Conservation (phyloP, 2,329 filamentous ascomycete genomes). For the Pseudocercospora crystallina region DNA sequence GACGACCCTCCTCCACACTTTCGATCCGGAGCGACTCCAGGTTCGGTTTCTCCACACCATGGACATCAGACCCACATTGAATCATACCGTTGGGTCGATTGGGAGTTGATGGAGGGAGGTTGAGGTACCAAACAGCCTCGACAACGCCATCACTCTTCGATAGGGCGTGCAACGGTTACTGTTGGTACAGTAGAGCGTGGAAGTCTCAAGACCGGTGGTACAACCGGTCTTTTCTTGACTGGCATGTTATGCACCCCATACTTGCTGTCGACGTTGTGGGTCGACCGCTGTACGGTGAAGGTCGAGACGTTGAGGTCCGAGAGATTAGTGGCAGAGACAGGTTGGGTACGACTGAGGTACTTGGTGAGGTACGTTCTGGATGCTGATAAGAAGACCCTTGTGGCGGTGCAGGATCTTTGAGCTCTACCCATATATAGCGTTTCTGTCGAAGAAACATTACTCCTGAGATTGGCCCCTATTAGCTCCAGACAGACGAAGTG, state of each 20-base stretch:
- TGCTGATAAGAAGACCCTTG: conserved; percentile 9
- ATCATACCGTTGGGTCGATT: not conserved
- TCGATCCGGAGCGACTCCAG: not conserved
- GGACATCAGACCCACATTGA: conserved; percentile 3
- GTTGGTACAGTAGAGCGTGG: no score
- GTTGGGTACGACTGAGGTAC: conserved; percentile 23
- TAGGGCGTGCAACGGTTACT: no score
- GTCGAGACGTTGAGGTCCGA: conserved; percentile 14
- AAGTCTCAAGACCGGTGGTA: no score
- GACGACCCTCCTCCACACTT: no score
- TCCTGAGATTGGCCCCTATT: not conserved
- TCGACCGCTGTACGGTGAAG: conserved; percentile 14
- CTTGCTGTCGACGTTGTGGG: conserved; percentile 21
- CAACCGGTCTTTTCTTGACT: no score
- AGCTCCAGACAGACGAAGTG: no score
- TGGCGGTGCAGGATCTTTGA: conserved; percentile 17
- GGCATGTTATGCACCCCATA: conserved; percentile 16
- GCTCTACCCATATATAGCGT: not conserved
- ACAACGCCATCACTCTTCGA: no score
- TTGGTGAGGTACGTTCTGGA: conserved; percentile 22
- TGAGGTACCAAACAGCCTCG: not conserved
- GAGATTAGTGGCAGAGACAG: not conserved
- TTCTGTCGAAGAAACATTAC: not conserved
- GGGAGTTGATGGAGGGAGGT: conserved; percentile 10
- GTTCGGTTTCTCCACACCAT: not conserved